Conservation (phyloP, 257 asterid genomes). For the Orobanche coerulescens region DNA sequence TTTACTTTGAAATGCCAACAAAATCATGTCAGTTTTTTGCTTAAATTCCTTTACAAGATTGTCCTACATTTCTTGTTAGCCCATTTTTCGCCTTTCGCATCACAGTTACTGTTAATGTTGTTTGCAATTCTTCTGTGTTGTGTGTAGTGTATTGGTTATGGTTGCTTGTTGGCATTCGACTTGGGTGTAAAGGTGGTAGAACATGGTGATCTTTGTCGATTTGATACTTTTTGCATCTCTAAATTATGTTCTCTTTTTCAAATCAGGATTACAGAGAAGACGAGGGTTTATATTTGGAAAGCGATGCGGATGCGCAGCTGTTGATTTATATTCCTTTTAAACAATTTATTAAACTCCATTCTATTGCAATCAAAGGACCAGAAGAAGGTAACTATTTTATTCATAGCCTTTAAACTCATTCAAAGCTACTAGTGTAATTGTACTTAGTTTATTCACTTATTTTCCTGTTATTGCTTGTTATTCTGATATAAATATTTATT, state of each 20-base stretch:
- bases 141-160: background rate
- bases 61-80: background rate
- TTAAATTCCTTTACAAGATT: background rate
- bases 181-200: background rate
- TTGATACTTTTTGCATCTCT: background rate
- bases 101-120: background rate
- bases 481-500: background rate
- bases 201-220: background rate
- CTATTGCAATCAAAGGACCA: constrained; percentile 64
- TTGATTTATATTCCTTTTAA: constrained; percentile 77
- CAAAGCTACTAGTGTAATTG: background rate
- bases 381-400: constrained; percentile 59
- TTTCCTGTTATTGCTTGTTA: background rate
- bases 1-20: background rate
- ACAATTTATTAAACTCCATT: constrained; percentile 84
- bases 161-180: background rate
- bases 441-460: background rate
- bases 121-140: background rate
- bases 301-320: constrained; percentile 96
- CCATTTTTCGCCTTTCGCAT: background rate
- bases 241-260: constrained; percentile 1
- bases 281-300: constrained; percentile 75
- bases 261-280: constrained; percentile 95
- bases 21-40: background rate
- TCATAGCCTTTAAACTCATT: background rate